phyloP scores from a whole-genome alignment of 2,329 filamentous ascomycete genomes.

The Colletotrichum musicola region DNA sequence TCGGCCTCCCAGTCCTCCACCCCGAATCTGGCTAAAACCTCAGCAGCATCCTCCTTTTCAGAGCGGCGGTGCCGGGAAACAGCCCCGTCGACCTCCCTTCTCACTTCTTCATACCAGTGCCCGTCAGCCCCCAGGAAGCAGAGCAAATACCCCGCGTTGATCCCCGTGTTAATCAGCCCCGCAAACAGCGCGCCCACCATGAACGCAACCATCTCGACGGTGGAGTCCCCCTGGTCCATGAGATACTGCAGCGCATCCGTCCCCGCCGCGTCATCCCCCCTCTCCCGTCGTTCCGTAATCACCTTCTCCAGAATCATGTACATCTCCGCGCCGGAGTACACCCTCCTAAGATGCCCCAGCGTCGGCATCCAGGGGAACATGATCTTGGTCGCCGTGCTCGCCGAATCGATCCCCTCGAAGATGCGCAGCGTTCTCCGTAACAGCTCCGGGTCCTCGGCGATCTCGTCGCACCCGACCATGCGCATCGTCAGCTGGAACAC shows the following conservation, averaged over 20 bases:
- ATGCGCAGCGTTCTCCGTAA: conserved; percentile 56
- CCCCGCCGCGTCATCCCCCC: conserved; percentile 50
- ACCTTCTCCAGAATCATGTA: conserved; percentile 63
- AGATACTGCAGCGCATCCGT: conserved; percentile 66
- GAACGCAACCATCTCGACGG: conserved; percentile 60
- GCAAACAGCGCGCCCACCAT: conserved; percentile 67
- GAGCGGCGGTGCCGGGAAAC: conserved; percentile 56
- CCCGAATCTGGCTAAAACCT: conserved; percentile 57
- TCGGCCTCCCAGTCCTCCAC: conserved; percentile 68
- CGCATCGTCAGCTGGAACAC: conserved; percentile 71
- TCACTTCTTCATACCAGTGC: conserved; percentile 59
- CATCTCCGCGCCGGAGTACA: conserved; percentile 59
- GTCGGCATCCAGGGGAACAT: conserved; percentile 67
- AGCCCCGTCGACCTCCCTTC: conserved; percentile 60
- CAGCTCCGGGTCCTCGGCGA: conserved; percentile 60
- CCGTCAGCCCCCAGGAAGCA: conserved; percentile 61
- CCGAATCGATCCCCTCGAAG: conserved; percentile 61
- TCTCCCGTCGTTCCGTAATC: conserved; percentile 57
- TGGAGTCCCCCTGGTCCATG: conserved; percentile 63
- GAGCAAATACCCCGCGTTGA: conserved; percentile 67
- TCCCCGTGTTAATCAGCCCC: conserved; percentile 68
- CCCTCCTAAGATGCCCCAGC: conserved; percentile 55
- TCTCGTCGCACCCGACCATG: conserved; percentile 64
- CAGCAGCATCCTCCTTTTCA: conserved; percentile 46
- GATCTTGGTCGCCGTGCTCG: conserved; percentile 57